Evolutionary conservation across 2,329 filamentous ascomycete genomes (phyloP).

Genomic region (Diplodia scrobiculata): DNA sequence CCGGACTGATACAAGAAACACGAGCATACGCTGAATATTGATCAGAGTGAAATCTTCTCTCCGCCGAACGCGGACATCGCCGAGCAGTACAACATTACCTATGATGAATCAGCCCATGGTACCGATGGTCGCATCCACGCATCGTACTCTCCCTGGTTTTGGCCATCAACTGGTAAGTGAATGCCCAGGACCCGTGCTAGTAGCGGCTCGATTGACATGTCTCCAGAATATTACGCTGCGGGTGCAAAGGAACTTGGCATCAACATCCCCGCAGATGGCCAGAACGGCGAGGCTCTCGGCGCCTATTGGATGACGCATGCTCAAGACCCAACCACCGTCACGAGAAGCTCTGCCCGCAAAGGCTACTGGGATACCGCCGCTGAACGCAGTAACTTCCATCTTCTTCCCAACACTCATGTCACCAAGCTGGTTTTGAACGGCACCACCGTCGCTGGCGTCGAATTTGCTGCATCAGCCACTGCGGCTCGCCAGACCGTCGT

Average conservation of each 20-base stretch:
- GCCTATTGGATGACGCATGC: conserved; percentile 28
- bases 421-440: conserved; percentile 18
- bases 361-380: conserved; percentile 29
- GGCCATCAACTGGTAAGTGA: conserved; percentile 12
- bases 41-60: conserved; percentile 35
- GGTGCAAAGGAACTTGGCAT: conserved; percentile 32
- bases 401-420: conserved; percentile 29
- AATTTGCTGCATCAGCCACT: conserved; percentile 8
- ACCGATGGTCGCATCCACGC: conserved; percentile 28
- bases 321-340: conserved; percentile 25
- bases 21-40: background rate
- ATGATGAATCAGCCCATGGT: conserved; percentile 30
- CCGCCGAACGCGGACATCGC: conserved; percentile 2
- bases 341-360: conserved; percentile 24
- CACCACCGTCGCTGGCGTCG: background rate
- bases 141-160: conserved; percentile 17
- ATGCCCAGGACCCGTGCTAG: background rate
- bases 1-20: background rate
- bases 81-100: conserved; percentile 11
- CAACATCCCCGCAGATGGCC: conserved; percentile 29
- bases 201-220: background rate
- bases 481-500: conserved; percentile 28
- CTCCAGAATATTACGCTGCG: conserved; percentile 28
- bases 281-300: conserved; percentile 29
- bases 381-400: conserved; percentile 35